phyloP scores from a whole-genome alignment of 257 asterid species.

The Voacanga thouarsii region DNA sequence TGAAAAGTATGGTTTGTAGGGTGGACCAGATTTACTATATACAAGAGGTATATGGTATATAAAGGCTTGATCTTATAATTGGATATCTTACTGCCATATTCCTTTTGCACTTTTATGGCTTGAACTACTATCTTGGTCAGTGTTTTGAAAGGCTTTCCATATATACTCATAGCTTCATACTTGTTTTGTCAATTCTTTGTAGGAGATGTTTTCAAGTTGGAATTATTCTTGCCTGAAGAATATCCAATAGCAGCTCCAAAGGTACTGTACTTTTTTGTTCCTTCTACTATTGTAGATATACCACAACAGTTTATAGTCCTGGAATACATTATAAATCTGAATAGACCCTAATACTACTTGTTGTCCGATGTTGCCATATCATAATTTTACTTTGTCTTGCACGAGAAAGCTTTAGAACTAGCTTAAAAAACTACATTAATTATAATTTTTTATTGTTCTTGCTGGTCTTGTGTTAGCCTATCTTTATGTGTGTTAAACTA shows the following conservation, averaged over 20 bases:
- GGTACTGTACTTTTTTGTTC: slow-evolving; percentile 35
- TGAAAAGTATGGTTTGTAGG: not conserved
- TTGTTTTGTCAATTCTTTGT: slow-evolving; percentile 19
- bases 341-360: not conserved
- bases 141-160: not conserved
- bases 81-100: not conserved
- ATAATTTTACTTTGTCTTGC: not conserved
- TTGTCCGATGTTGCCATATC: not conserved
- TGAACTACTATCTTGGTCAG: not conserved
- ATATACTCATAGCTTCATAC: not conserved
- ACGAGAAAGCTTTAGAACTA: not conserved
- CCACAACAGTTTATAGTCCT: too few relatives aligned
- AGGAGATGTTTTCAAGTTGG: slow-evolving; percentile 99
- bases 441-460: not conserved
- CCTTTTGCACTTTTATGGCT: not conserved
- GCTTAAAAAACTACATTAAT: not conserved
- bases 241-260: slow-evolving; percentile 99
- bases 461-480: not conserved
- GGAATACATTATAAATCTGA: not conserved
- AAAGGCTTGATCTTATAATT: not conserved
- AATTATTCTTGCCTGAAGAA: slow-evolving; percentile 93
- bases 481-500: too few relatives aligned
- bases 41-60: not conserved
- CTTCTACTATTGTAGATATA: not conserved
- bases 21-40: not conserved